Percentiles rank a stretch among this genome's conserved stretches.
Evolutionary conservation across 371 early-diverging fungal species (phyloP).

Genomic region (Mucor racemosus): DNA sequence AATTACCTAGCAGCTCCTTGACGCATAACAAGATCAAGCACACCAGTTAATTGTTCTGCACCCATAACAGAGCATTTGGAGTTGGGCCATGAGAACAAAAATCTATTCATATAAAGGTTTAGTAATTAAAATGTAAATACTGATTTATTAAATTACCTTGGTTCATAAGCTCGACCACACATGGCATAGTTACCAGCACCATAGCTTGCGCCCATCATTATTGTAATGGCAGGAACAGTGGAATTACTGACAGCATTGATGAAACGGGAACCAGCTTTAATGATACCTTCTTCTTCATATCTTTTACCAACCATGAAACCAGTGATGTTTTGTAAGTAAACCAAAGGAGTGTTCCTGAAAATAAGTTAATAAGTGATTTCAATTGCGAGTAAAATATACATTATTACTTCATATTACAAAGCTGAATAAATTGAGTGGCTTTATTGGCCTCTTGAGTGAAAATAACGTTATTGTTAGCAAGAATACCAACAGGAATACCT

Average conservation of each 20-base stretch:
- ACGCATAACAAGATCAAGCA: constrained; percentile 73
- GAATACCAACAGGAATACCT: constrained; percentile 72
- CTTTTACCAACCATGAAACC: constrained; percentile 83
- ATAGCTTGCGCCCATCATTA: constrained; percentile 79
- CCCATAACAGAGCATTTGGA: constrained; percentile 82
- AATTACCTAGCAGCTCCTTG: constrained; percentile 66
- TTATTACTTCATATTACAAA: constrained; percentile 71
- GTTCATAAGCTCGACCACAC: constrained; percentile 77
- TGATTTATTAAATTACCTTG: constrained; percentile 41
- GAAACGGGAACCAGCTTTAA: constrained; percentile 78
- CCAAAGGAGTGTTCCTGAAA: constrained; percentile 63
- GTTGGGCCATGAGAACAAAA: constrained; percentile 81
- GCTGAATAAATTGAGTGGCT: constrained; percentile 79
- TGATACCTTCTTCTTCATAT: constrained; percentile 79
- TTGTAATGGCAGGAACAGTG: constrained; percentile 74
- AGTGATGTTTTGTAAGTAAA: constrained; percentile 78
- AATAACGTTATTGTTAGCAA: constrained; percentile 77
- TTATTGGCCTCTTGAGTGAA: constrained; percentile 78
- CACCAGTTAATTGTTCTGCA: constrained; percentile 74
- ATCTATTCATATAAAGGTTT: constrained; percentile 34
- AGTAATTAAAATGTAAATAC: background rate
- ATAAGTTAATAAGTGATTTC: background rate
- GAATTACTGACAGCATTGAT: constrained; percentile 81
- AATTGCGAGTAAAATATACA: background rate
- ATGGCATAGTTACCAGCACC: constrained; percentile 88